Base-by-base conservation (phyloP, 164 flowering plant species). In the Vitis rotundifolia region DNA sequence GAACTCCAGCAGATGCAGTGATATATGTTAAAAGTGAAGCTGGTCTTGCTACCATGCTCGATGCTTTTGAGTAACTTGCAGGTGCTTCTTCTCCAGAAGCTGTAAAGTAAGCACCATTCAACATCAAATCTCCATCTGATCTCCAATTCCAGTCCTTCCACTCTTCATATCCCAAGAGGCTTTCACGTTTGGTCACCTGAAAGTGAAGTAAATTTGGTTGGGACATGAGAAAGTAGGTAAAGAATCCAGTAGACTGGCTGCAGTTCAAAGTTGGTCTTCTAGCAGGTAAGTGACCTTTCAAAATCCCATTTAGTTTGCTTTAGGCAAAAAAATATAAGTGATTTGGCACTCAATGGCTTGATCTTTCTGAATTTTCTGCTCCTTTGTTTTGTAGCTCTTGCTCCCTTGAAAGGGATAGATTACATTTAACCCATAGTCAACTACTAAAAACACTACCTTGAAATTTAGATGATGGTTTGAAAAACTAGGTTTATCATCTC, bases 91-190 rank as follows among this genome's bases (percentile, higher is more conserved):
- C 31, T 16, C 81, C 81, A 22, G 81, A 78, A 31, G 76, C 11
- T 6, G 56, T 72, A 31, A 78, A 80, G 55, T 55, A 66, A 3
- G 80, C 83, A n/a, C 83, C 80, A 58, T 80, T 80, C 57, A 70
- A 37, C 76, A 80, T 54, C 63, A 74, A 8, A 62, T 80, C 83
- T 8, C 83, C 80, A 8, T 73, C 80, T 51, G 83, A 71, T 56
- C 83, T 76, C 83, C 83, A 76, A 18, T 76, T 76, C 83, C 83
- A 80, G 5, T 61, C 50, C 76, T 64, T 73, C 83, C 83, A 80
- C 55, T 74, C 81, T 1, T 18, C 62, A 9, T 65, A 47, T 22
- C 66, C 76, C 13, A 22, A 3, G 9, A 10, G 28, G 50, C 60
- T 28, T 26, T 73, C 80, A 0, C 64, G 68, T 26, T 76, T 76